Evolutionary conservation across 2,329 filamentous ascomycete species (phyloP), one percentile per base, ranked within the genome.

Genomic region (Aspergillus sergii): DNA sequence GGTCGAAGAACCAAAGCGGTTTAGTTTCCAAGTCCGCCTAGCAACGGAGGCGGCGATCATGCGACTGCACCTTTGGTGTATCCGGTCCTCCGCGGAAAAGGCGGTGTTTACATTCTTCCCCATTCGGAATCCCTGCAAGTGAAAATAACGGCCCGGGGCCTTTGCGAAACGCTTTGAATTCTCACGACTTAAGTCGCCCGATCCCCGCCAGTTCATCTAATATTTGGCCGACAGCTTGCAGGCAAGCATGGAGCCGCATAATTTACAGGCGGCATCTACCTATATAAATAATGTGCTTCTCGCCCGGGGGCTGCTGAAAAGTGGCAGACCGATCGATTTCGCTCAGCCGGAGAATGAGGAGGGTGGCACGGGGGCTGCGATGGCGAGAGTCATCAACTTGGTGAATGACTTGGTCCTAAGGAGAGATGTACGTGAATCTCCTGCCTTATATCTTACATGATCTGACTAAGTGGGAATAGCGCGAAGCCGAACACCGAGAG

Each of bases 331-430:
- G 10, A 83, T 99, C 78, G 90, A 97, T 77, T 99, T 99, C 76
- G 89, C 91, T 64, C 83, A 88, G 66, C 90, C 91, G 10, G 87
- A 87, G 59, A 83, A 87, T 66, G 85, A 84, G 63, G 86, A 89
- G 66, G 84, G 85, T 21, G 78, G 78, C 19, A 83, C 87, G 43
- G 85, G 86, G 73, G 86, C 85, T 57, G 91, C 91, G 21, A 94
- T 95, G 89, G 90, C 91, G 23, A 88, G 89, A 68, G 89, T 98
- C 71, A 97, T 99, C 80, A 91, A 94, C 74, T 85, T 99, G 28
- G 88, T 99, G 56, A 97, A 99, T 78, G 95, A 99, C 75, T 80
- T 99, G 70, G 92, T 99, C 63, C 78, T 97, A 64, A 88, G 94
- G 69, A 88, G 94, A 82, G 95, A 99, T 77, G 93, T 96, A 82